Percentiles rank a stretch among this genome's conserved stretches.
These are phyloP conservation scores for Macrolepiota dolichaula DNA, from an alignment of 768 basidiomycete species.

Conservation along the genomic window DNA sequence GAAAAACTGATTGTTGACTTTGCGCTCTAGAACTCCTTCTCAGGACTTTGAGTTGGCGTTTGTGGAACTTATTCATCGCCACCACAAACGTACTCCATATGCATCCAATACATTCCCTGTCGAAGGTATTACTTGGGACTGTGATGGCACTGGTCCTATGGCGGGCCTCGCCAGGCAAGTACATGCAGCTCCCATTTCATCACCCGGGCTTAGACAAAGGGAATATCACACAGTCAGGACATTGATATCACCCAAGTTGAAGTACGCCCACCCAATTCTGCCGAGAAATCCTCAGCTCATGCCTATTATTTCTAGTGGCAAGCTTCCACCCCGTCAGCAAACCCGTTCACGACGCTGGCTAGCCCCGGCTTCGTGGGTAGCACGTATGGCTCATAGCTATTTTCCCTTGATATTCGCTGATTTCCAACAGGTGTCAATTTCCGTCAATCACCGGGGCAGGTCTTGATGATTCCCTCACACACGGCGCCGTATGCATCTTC, in stretches of 20 bases:
- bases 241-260: slow-evolving; percentile 22
- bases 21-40: slow-evolving; percentile 29
- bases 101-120: slow-evolving; percentile 47
- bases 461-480: slow-evolving; percentile 39
- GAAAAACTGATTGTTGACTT: not conserved
- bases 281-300: not conserved
- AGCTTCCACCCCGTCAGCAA: slow-evolving; percentile 31
- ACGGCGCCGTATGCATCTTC: slow-evolving; percentile 33
- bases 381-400: slow-evolving; percentile 26
- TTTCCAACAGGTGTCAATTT: slow-evolving; percentile 39
- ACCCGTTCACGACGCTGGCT: slow-evolving; percentile 39
- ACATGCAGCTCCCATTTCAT: not conserved
- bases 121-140: slow-evolving; percentile 44
- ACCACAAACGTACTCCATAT: slow-evolving; percentile 53
- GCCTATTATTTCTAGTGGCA: slow-evolving; percentile 34
- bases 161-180: slow-evolving; percentile 28
- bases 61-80: slow-evolving; percentile 50
- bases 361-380: slow-evolving; percentile 42
- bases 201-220: not conserved
- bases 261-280: slow-evolving; percentile 15
- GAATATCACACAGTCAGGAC: not conserved
- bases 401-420: not conserved
- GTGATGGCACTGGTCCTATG: slow-evolving; percentile 37
- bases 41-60: slow-evolving; percentile 36
- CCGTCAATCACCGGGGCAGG: slow-evolving; percentile 46